These are phyloP conservation scores for Boletus reticuloceps DNA, from an alignment of 768 basidiomycete genomes.

Conservation along the genomic window DNA sequence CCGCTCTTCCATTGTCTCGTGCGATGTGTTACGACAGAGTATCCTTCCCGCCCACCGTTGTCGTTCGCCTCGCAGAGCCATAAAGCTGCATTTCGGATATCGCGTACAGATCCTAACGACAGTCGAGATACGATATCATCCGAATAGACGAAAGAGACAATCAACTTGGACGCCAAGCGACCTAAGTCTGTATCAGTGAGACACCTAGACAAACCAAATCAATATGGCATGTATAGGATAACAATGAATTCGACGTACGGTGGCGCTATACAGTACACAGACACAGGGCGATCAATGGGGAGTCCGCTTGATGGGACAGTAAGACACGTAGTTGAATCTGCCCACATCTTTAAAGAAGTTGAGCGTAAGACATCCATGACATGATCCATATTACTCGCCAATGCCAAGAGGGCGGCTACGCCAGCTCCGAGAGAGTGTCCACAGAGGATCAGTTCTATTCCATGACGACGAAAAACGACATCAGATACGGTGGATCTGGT, in stretches of 20 bases:
- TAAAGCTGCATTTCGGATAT: constrained; percentile 68
- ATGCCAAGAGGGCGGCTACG: constrained; percentile 69
- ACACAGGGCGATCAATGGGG: constrained; percentile 61
- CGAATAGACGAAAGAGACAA: constrained; percentile 79
- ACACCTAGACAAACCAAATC: constrained; percentile 40
- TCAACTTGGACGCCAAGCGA: constrained; percentile 56
- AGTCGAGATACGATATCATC: constrained; percentile 79
- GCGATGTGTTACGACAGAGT: constrained; percentile 38
- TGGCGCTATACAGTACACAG: constrained; percentile 77
- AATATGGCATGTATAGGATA: not conserved
- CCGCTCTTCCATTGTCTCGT: constrained; percentile 66
- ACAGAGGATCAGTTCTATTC: constrained; percentile 65
- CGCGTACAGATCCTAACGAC: constrained; percentile 73
- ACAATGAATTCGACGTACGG: constrained; percentile 48
- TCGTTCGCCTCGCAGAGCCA: constrained; percentile 78
- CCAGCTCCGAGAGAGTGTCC: constrained; percentile 87
- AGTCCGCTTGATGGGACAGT: constrained; percentile 68
- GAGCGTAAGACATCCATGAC: not conserved
- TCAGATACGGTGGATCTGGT: not conserved
- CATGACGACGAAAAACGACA: not conserved
- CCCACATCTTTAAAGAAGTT: constrained; percentile 66
- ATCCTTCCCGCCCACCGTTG: constrained; percentile 37
- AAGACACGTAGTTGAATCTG: constrained; percentile 73
- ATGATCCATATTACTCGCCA: constrained; percentile 44
- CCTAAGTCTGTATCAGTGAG: constrained; percentile 60